Evolutionary conservation across 768 basidiomycete genomes (phyloP), one percentile per base, ranked within the genome.

Genomic region (Tephrocybe sp.): DNA sequence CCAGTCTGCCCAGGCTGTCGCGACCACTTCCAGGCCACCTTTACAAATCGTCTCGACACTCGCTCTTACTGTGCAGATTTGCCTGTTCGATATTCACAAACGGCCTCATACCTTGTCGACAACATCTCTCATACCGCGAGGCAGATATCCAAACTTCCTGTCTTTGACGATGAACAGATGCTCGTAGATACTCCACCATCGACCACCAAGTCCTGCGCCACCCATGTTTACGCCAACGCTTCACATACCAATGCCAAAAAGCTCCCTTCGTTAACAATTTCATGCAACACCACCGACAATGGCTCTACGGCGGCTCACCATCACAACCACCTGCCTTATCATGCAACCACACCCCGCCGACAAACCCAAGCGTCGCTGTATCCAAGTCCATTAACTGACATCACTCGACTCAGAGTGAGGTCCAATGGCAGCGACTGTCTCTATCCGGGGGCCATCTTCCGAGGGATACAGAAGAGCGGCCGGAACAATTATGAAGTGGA

Each of bases 401-500:
- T 92, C 52, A 90, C 89, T 42, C 84, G 80, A 18, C 66, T 91
- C 41, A 84, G 88, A 33, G 78, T 89, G 30, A 80, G 84, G 41
- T 77, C 85, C 16, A 82, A 82, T 55, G 79, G 77, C 11, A 86
- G 88, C 61, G 82, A 87, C 56, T 90, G 86, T 64, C 75, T 91
- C 9, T 91, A 94, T 67, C 88, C 94, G 24, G 95, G 95, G 2
- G 87, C 91, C 33, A 76, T 80, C 13, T 98, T 94, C 66, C 77
- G 83, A 52, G 95, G 95, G 2, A 93, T 91, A 0, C 95, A 98
- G 71, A 92, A 93, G 71, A 90, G 87, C 55, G 95, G 94, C 3
- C 79, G 92, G 57, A 94, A 89, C 64, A 89, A 87, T 62, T 97
- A 97, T 74, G 91, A 95, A 54, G 95, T 97, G 34, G 87, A 83